phyloP scores from a whole-genome alignment of 2,329 filamentous ascomycete species.

The Fusarium nisikadoi region DNA sequence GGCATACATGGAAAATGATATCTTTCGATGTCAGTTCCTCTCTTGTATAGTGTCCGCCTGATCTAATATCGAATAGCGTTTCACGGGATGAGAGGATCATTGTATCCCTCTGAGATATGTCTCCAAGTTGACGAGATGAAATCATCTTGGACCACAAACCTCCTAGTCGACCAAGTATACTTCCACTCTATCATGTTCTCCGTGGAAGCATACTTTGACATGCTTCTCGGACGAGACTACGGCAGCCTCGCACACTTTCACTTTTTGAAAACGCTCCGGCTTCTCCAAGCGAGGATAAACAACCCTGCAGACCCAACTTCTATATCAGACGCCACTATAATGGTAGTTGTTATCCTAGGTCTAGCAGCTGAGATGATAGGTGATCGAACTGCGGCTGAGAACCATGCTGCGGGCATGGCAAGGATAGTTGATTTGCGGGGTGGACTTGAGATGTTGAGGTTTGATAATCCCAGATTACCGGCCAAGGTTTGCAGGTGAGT shows the following conservation, averaged over 20 bases:
- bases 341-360: slow-evolving; percentile 24
- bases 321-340: slow-evolving; percentile 34
- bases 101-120: slow-evolving; percentile 36
- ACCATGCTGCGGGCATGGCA: slow-evolving; percentile 26
- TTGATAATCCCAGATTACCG: slow-evolving; percentile 29
- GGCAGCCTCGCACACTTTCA: slow-evolving; percentile 27
- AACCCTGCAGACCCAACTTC: neutral
- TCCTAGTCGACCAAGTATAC: slow-evolving; percentile 29
- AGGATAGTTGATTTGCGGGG: slow-evolving; percentile 35
- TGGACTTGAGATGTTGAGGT: slow-evolving; percentile 25
- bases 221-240: neutral
- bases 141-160: slow-evolving; percentile 30
- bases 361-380: slow-evolving; percentile 29
- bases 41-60: fast-evolving
- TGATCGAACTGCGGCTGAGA: slow-evolving; percentile 13
- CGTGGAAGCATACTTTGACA: slow-evolving; percentile 23
- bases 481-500: slow-evolving; percentile 39
- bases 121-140: slow-evolving; percentile 21
- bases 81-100: slow-evolving; percentile 16
- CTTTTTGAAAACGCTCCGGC: slow-evolving; percentile 32
- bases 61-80: neutral
- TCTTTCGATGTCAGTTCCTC: slow-evolving; percentile 9
- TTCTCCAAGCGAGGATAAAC: slow-evolving; percentile 26
- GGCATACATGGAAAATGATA: slow-evolving; percentile 34
- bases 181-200: slow-evolving; percentile 33